Base-by-base conservation (phyloP, 2,329 filamentous ascomycete genomes). In the Pseudogymnoascus sp. region DNA sequence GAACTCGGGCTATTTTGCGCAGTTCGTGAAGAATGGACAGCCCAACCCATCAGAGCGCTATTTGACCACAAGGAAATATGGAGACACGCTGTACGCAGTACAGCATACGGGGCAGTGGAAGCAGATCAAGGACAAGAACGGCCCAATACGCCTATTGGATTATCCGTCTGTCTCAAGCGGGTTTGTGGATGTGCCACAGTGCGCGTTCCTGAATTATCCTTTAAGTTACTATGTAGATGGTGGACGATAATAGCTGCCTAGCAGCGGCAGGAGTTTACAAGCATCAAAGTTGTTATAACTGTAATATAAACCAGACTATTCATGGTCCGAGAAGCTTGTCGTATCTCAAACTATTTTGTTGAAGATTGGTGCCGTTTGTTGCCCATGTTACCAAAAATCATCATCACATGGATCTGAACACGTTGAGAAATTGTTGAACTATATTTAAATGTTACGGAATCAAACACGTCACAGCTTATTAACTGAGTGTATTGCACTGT, bases 181-280 rank as follows among this genome's bases (percentile, higher is more conserved):
- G 0, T 82, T 81, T 66, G 71, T 77, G 37, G 80, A 83, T 70
- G 71, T 79, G 64, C 71, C 76, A 65, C 80, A 82, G 72, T 82
- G 80, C 68, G 73, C 70, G 6, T 79, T 75, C 66, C 66, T 79
- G 66, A 77, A 77, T 34, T 79, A 79, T 67, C 73, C 74, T 12
- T 69, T 79, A 59, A 69, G 67, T 36, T 79, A 78, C 66, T 78
- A 78, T 68, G 63, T 78, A 5, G 63, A 70, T n/a, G 67, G 68
- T 4, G 67, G 68, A n/a, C 40, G 23, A 21, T 68, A 66, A 42
- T 18, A 34, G 2, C 25, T 56, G 1, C n/a, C 28, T 16, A 14
- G 14, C 14, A 16, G 12, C 5, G 6, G 14, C 8, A 14, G 6
- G 12, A 5, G 28, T 7, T 23, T 50, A n/a, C 23, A 50, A 31